Evolutionary conservation across 2,329 filamentous ascomycete genomes (phyloP), one percentile per base, ranked within the genome.

Genomic region (Fusarium albidum): DNA sequence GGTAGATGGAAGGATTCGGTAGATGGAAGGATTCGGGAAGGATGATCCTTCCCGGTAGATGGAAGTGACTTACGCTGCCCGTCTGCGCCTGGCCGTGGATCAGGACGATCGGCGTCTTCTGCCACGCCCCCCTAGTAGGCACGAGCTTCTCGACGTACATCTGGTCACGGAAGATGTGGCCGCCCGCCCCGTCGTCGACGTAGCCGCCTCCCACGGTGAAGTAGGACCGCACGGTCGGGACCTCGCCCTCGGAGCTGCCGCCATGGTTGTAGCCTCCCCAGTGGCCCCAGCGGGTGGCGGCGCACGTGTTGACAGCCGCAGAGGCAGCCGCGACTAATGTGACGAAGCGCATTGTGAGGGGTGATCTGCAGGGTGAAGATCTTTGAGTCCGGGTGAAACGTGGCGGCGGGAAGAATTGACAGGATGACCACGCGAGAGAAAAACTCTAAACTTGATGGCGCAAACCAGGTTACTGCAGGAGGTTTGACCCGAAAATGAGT

Each of bases 91-190:
- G 49, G 12, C 63, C 63, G 6, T 65, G 63, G 1, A 65, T 64
- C 26, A 65, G 45, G n/a, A 65, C 61, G 4, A 65, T 63, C 1
- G 63, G 63, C 8, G 49, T 43, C 2, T 52, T 32, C n/a, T 58
- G 52, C 21, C 28, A 48, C 14, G 31, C 40, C 7, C 61, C 63
- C 5, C 18, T 44, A 4, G 34, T 35, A 0, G 63, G 61, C 3
- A 45, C 35, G 9, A 65, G 46, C 35, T 64, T 64, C 47, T 65
- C 63, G 14, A 65, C 58, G 14, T 65, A 65, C 63, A 66, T 66
- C 26, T 65, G 63, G 21, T 62, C 63, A 6, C 47, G 54, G 34
- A 66, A 62, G 14, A 65, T 35, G 43, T 63, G 63, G 1, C 61
- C 58, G 1, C 55, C 60, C 1, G 59, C 28, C 6, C 50, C 63